Base-by-base conservation (phyloP, 2,329 filamentous ascomycete species). In the Tolypocladium album region DNA sequence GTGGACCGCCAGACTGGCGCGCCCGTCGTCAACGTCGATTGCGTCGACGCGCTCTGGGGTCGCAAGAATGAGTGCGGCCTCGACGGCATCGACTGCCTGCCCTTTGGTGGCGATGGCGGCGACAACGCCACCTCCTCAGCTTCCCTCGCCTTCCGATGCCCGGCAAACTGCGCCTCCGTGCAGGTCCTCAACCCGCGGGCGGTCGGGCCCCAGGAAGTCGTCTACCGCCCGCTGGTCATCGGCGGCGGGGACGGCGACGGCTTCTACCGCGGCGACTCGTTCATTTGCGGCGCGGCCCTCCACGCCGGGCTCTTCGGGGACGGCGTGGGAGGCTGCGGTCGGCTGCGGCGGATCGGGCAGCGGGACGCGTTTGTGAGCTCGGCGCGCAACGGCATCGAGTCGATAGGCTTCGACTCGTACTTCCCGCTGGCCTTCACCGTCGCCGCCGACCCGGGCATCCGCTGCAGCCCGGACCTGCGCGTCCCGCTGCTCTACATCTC, bases 381-480 rank as follows among this genome's bases (percentile, higher is more conserved):
- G 11, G 81, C 82, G 56, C 80, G 79, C n/a, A 79, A 95, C 68
- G 90, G 88, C 58, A 91, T 97, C 64, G 75, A 78, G 38, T 96
- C 91, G 63, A 79, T 90, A 59, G 82, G 74, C 4, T 99, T 99
- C 69, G 84, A 92, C 63, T 93, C 91, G 0, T 91, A 90, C 65
- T 99, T 99, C 67, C 94, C 94, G 1, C 87, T 90, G 38, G 87
- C 92, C 0, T 97, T 90, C 71, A 84, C 84, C 22, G 97, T 99
- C 27, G 17, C 31, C 50, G 50, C 27, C 66, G 75, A 89, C 8
- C 74, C 78, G 6, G 81, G 80, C 40, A 80, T 92, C 11, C 74
- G 81, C 17, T 88, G 90, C 67, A 82, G 85, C 57, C 87, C 90
- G 59, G 94, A 97, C 71, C 82, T 88, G 60, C 82, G 92, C 55